These are phyloP conservation scores for Psilocybe azurescens DNA, from an alignment of 768 basidiomycete species.

Conservation along the genomic window DNA sequence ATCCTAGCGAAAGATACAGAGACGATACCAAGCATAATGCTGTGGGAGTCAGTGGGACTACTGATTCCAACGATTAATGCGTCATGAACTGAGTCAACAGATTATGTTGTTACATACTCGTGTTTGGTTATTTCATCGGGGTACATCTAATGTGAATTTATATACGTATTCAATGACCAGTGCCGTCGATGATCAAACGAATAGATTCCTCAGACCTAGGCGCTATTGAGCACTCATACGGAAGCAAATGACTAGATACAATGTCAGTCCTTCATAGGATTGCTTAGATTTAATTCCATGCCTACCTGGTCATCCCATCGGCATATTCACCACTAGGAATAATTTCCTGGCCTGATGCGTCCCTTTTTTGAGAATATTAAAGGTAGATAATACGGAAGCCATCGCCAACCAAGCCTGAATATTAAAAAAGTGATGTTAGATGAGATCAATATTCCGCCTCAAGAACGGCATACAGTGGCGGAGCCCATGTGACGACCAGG, in stretches of 20 bases:
- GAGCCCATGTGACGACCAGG: conserved; percentile 22
- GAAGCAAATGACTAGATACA: conserved; percentile 1
- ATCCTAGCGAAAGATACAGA: too few species aligned
- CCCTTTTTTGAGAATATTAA: conserved; percentile 22
- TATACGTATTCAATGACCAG: too few species aligned
- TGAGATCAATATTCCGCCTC: too few species aligned
- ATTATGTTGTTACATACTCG: too few species aligned
- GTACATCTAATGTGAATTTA: too few species aligned
- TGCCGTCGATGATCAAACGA: neutral
- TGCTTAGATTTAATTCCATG: neutral
- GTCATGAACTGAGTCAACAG: too few species aligned
- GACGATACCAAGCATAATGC: too few species aligned
- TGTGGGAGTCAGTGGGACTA: too few species aligned
- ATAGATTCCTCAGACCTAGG: conserved; percentile 7
- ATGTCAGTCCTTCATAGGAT: neutral
- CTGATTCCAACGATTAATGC: too few species aligned
- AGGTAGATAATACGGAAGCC: conserved; percentile 2
- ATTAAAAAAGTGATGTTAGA: neutral
- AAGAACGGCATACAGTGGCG: conserved; percentile 16
- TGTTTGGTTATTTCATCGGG: too few species aligned
- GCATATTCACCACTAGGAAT: conserved; percentile 14
- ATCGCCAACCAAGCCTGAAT: conserved; percentile 17
- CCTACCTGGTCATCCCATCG: conserved; percentile 13
- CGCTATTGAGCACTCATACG: conserved; percentile 8
- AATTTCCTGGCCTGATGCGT: conserved; percentile 16